These are phyloP conservation scores for Hypomontagnella monticulosa DNA, from an alignment of 495 filamentous ascomycete species.

Conservation along the genomic window DNA sequence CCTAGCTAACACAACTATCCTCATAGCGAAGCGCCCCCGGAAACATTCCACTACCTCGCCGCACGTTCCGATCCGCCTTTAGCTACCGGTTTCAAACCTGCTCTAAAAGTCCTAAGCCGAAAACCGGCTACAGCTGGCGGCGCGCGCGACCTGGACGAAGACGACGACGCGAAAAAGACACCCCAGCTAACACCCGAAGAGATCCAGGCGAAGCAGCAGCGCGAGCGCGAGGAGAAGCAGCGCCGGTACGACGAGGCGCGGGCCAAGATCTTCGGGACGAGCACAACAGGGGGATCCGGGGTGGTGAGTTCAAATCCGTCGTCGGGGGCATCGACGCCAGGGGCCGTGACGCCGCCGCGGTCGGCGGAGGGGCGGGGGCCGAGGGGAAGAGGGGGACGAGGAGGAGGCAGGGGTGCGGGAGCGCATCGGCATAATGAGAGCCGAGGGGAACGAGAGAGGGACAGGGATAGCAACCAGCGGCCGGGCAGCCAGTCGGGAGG, in stretches of 20 bases:
- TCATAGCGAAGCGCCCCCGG: conserved; percentile 56
- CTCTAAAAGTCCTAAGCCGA: conserved; percentile 83
- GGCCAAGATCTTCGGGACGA: conserved; percentile 78
- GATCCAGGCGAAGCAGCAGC: conserved; percentile 73
- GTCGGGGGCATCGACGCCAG: conserved; percentile 55
- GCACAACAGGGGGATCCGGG: conserved; percentile 51
- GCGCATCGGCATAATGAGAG: conserved; percentile 41
- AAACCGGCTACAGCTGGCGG: conserved; percentile 69
- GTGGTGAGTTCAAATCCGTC: conserved; percentile 64
- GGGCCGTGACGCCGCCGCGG: conserved; percentile 70
- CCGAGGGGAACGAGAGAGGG: conserved; percentile 28
- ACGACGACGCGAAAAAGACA: conserved; percentile 70
- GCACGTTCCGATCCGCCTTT: conserved; percentile 70
- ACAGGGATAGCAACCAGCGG: conserved; percentile 39
- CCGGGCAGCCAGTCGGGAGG: conserved; percentile 38
- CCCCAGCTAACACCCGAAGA: conserved; percentile 75
- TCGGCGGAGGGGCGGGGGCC: conserved; percentile 49
- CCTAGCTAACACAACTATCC: conserved; percentile 7
- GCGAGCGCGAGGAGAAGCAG: conserved; percentile 86
- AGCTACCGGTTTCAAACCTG: conserved; percentile 82
- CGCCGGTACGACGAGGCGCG: conserved; percentile 86
- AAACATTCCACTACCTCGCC: conserved; percentile 78
- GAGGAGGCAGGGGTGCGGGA: conserved; percentile 30
- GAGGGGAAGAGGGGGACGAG: conserved; percentile 23
- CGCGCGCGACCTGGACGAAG: conserved; percentile 60